Base-by-base conservation (phyloP, 2,329 filamentous ascomycete genomes). In the Apiospora malaysiana region DNA sequence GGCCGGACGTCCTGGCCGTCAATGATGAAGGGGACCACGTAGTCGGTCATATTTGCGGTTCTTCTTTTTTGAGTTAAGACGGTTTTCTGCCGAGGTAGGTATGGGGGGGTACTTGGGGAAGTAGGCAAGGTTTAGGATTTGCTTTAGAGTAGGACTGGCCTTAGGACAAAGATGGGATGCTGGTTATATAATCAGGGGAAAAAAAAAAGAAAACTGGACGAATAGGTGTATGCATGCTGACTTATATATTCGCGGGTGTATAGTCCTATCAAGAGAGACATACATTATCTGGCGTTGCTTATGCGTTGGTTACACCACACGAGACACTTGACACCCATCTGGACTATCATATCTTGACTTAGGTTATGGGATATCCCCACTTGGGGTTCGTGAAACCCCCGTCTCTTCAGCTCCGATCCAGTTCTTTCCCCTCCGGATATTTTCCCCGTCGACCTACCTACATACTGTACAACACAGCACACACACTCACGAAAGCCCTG, bases 1-100 rank as follows among this genome's bases (percentile, higher is more conserved):
- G 85, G 84, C 8, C 76, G 79, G 69, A 84, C 79, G 71, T 89
- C 85, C 76, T 81, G 78, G 72, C 83, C 84, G 70, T 82, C 77
- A 69, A 86, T 84, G 66, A 85, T 72, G 70, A 85, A 83, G 8
- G 84, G 83, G 23, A 85, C 80, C 5, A 75, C 77, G 70, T 79
- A 75, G 37, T 68, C 70, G 1, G 76, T 68, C 78, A 79, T 79
- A 5, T 69, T 37, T n/a, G 4, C 46, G 18, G 9, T 37, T 51
- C 1, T 21, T 27, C 14, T n/a, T 25, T 16, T 46, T 4, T 63
- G 10, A 6, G 12, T 21, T 21, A 16, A 21, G 49, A 32, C 25
- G 12, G 12, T 56, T 9, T 40, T n/a, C 56, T 59, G 51, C 9
- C 32, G 27, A 21, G 51, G 27, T 21, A 37, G 27, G 40, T 42